Base-by-base conservation (phyloP, 805 yeast genomes). In the Saccharomycodes ludwigii region DNA sequence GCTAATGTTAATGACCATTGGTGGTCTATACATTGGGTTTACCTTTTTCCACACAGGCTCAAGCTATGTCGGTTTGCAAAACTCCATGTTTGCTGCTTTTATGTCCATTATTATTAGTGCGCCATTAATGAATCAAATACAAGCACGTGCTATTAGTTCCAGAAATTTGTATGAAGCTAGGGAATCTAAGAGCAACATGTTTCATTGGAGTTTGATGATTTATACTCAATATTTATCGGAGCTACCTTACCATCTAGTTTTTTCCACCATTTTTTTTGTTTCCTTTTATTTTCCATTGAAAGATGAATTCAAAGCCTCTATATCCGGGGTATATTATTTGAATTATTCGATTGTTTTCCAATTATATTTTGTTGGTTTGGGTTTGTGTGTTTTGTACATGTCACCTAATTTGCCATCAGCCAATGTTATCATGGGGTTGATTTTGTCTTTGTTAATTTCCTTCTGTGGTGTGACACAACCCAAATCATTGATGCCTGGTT, bases 391-490 rank as follows among this genome's bases (percentile, higher is more conserved):
- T 21, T 49, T 74, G 21, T 74, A 73, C 43, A 60, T 71, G 42
- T 60, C 80, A 10, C 80, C 79, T 13, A 73, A 77, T 48, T 65
- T 77, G 29, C 74, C 76, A 29, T 63, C 82, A 16, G 84, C 84
- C 11, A 69, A 72, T 29, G 73, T 74, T 33, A 53, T 77, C 28
- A 57, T 66, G 32, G 65, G 77, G 27, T 53, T 78, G 41, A 53
- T 70, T 38, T 66, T 71, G 50, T 59, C 76, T 21, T 67, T 78
- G 48, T 53, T 69, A 44, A 63, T 77, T 35, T 59, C 75, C 15
- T 79, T 80, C 59, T 66, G 80, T 51, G 84, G 86, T 59, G 76
- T 77, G 35, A 59, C 75, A 37, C 82, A 75, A 46, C 71, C 74
- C 12, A 56, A 56, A 5, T 24, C 38, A 3, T 55, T 63, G 32